phyloP scores from a whole-genome alignment of 768 basidiomycete genomes.

The Sporobolomyces pararoseus region DNA sequence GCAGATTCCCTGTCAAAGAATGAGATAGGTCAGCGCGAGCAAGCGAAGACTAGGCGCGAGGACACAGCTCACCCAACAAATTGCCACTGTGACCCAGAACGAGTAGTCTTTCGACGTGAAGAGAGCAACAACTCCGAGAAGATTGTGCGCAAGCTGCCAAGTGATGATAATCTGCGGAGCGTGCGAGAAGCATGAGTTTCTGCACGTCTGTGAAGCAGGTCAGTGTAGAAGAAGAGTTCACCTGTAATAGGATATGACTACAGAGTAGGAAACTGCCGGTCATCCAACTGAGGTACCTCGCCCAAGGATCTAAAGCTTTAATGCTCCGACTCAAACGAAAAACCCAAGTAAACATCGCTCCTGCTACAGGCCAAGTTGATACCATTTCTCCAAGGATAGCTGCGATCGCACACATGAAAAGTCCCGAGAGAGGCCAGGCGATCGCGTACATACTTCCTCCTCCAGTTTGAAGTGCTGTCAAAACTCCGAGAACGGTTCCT shows the following conservation, averaged over 20 bases:
- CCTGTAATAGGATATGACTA: constrained; percentile 42
- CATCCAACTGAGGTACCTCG: constrained; percentile 44
- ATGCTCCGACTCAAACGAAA: constrained; percentile 42
- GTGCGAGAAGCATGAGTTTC: neutral
- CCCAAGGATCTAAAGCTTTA: constrained; percentile 34
- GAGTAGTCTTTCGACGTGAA: constrained; percentile 27
- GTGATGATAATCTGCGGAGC: constrained; percentile 37
- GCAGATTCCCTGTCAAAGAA: constrained; percentile 19
- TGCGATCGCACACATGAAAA: constrained; percentile 43
- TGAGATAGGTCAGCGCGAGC: neutral
- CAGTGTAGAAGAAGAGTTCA: neutral
- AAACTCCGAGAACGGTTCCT: constrained; percentile 43
- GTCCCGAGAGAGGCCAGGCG: constrained; percentile 44
- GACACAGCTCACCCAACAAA: constrained; percentile 31
- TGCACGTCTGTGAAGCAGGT: too few relatives aligned
- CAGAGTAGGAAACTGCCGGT: constrained; percentile 41
- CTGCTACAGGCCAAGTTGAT: constrained; percentile 44
- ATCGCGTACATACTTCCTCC: constrained; percentile 43
- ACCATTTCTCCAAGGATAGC: constrained; percentile 45
- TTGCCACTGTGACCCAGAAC: constrained; percentile 36
- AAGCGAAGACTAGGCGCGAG: too few relatives aligned
- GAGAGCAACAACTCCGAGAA: constrained; percentile 40
- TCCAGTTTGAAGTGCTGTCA: constrained; percentile 40
- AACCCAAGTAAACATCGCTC: constrained; percentile 45
- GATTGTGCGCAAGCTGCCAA: constrained; percentile 42